Evolutionary conservation across 106 monocot species (phyloP), one percentile per base, ranked within the genome.

Genomic region (Dendrobium catenatum): DNA sequence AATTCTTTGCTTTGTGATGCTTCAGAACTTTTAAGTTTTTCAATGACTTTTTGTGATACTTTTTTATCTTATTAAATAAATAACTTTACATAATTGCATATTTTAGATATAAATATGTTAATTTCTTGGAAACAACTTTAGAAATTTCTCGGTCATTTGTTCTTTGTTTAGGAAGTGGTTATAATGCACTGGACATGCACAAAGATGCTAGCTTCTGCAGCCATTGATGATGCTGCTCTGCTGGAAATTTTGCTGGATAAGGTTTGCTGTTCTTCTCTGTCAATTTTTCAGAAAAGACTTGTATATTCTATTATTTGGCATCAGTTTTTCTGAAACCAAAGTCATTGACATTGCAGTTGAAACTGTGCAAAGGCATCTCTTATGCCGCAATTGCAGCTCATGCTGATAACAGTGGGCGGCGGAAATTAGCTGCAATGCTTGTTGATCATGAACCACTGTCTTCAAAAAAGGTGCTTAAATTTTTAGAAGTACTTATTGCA

Each of bases 141-240:
- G 42, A 41, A 37, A 78, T 79, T 55, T 72, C 47, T 70, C 11
- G 11, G 6, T 54, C 40, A 31, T 77, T 70, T 51, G 51, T 46
- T 42, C 10, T 55, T 83, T 86, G 17, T 88, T 42, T 89, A 99
- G 99, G 99, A 99, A 83, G 91, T 95, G 70, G 95, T 99, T 84
- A 87, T 93, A 78, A 95, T 93, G 93, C 95, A 95, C 83, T 99
- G 99, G 99, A 95, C 99, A 51, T 95, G 95, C 77, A 83, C 91
- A 72, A 99, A 95, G 86, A 95, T 99, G 88, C 84, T 90, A 78
- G 78, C 91, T 77, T 93, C 99, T 79, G 55, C 91, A 64, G 55
- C 84, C 72, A 78, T 91, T 77, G 79, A 81, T 82, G 95, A 99
- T 84, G 55, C 81, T 40, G 79, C 42, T 84, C 95, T 99, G 79